Evolutionary conservation across 768 basidiomycete species (phyloP), one percentile per base, ranked within the genome.

Genomic region (Hygrocybe coccinea): DNA sequence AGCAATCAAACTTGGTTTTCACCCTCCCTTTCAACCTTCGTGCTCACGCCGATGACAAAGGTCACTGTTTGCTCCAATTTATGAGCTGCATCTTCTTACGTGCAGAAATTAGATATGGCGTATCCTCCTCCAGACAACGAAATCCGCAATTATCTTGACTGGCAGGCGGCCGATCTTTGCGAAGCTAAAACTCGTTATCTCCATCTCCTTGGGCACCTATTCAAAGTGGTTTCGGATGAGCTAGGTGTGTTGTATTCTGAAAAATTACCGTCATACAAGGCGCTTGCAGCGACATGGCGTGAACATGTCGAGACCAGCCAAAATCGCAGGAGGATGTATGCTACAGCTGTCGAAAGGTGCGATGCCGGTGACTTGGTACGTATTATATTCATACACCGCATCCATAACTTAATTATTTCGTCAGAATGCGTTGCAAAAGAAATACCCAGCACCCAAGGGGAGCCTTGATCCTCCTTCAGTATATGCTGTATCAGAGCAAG

Each of bases 1-100:
- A 64, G 49, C 38, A 54, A 36, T 52, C 62, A 36, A 55, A 56
- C 12, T 17, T 56, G 14, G 49, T 60, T 25, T 62, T 63, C 46
- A 57, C 62, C 7, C 38, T 62, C 24, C 62, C 59, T 15, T 60
- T 64, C 41, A 58, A 55, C 38, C 50, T 61, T 9, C 57, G 57
- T 48, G 7, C 47, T 7, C 9, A 2, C 10, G 2, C n/a, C 17
- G 43, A 44, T 1, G 24, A 24, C 43, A 44, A 44, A 44, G 9
- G 43, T 44, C 8, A 44, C n/a, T 44, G 1, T n/a, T 44, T 1
- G 24, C 1, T 12, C 15, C 17, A 24, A 44, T 44, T 10, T 17
- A 17, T 44, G 1, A 15, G 19, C 17, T 9, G 24, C 15, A 44
- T 44, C 9, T 44, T 44, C 43, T 44, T 44, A 44, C n/a, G 10